Evolutionary conservation across 1,284 basidiomycete genomes (phyloP), one percentile per base, ranked within the genome.

Genomic region (Pseudozyma sp.): DNA sequence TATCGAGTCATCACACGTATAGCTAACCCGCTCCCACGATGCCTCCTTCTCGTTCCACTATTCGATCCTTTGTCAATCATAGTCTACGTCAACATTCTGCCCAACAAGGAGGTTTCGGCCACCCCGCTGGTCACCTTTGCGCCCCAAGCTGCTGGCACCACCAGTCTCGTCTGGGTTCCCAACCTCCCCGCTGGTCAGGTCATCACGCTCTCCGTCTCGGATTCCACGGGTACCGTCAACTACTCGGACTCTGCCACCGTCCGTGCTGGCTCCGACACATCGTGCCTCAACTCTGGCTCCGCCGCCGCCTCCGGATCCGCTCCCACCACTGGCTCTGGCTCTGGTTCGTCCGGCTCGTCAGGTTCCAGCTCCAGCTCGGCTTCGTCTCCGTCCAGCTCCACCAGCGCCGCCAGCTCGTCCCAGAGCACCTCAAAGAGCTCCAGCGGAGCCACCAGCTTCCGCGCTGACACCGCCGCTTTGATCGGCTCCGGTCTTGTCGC

Each of bases 191-290:
- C 58, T 5, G 51, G 48, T 34, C 67, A 59, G 19, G 54, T 37
- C 10, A 52, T 77, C 52, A 65, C 67, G 37, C 56, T 77, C 31
- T 33, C 58, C 47, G 56, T 77, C 61, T 53, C 63, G 29, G 75
- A 77, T 46, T 44, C 53, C 54, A 19, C 49, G 1, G 75, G 75
- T 56, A 33, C 47, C 7, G 43, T 31, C 40, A 55, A 67, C 54
- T 69, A 70, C 70, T 57, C 59, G 40, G 50, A 46, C 43, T 37
- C 54, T 37, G 61, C 49, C 52, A 43, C 57, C 43, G 60, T 77
- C 45, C 57, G 37, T 11, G 45, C 64, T 16, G 75, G 75, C 13
- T 19, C 54, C 35, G 64, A 73, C 54, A 39, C 57, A 19, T 31
- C 45, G 17, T 77, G 75, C 58, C 47, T 68, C 31, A 58, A 54